Base-by-base conservation (phyloP, 2,329 filamentous ascomycete species). In the Cyclaneusma minus region DNA sequence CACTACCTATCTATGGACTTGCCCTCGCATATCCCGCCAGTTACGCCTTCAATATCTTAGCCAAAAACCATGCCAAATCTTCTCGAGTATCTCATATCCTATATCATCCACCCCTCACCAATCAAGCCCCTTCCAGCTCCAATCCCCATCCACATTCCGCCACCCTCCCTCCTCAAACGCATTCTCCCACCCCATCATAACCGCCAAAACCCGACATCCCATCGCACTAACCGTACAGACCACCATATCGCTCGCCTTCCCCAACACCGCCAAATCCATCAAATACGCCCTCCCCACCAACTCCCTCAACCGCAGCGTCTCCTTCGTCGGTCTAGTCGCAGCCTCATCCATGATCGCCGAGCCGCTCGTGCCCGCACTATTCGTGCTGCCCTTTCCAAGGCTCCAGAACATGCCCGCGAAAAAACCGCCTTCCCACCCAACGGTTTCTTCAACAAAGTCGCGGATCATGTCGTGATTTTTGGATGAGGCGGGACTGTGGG, bases 351-450 rank as follows among this genome's bases (percentile, higher is more conserved):
- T 4, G 16, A 13, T 14, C 8, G 27, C 13, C 24, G 19, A n/a
- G 6, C n/a, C n/a, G 7, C 28, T 38, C n/a, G 40, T 36, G n/a
- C 46, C 42, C 10, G 45, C 50, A 13, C 38, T 47, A 4, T 44
- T 43, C 16, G 50, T 48, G 11, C 38, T 50, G 9, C 50, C 56
- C 41, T 49, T 58, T 30, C 51, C 83, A 1, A 91, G 58, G 26
- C 72, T 76, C 69, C 78, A 85, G 51, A 91, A 91, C 52, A 89
- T 74, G 40, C 70, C 66, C 9, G 67, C 64, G 51, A 78, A 91
- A 57, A 91, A 92, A 2, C 83, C 83, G 11, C 83, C 82, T 47
- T 91, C 82, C 82, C 82, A 91, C 16, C 82, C 83, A 21, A 81
- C 72, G 2, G 73, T 67, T 44, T 84, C 75, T 32, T 84, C 79